These are phyloP conservation scores for Byssothecium circinans DNA, from an alignment of 2,329 filamentous ascomycete genomes.

Conservation along the genomic window DNA sequence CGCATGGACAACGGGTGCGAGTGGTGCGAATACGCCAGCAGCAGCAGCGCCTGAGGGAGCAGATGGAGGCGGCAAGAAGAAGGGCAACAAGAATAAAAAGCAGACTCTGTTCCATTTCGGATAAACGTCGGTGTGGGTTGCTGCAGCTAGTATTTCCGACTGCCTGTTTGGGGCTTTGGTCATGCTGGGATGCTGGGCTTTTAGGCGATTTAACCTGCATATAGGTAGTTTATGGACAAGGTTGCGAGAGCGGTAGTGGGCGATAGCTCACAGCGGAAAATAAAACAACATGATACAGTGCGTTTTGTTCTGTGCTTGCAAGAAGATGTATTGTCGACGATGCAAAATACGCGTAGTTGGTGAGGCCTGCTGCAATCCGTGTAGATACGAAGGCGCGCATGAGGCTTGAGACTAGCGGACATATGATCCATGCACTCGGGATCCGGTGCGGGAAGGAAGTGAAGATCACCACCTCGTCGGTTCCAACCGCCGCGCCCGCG, in stretches of 20 bases:
- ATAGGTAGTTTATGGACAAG: not conserved
- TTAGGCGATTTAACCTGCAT: slow-evolving; percentile 5
- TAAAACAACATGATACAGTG: no score
- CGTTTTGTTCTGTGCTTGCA: no score
- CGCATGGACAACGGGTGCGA: slow-evolving; percentile 43
- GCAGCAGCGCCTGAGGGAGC: slow-evolving; percentile 25
- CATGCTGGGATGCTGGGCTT: not conserved
- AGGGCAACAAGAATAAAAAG: slow-evolving; percentile 55
- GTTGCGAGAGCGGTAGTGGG: no score
- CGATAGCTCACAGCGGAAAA: no score
- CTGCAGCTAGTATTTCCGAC: slow-evolving; percentile 5
- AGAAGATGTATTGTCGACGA: no score
- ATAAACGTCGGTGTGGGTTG: slow-evolving; percentile 20
- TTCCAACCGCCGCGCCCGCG: not conserved
- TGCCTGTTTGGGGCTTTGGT: slow-evolving; percentile 7
- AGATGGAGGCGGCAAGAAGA: slow-evolving; percentile 44
- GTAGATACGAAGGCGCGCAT: no score
- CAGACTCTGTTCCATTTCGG: slow-evolving; percentile 56
- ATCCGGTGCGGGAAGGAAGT: not conserved
- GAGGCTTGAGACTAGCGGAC: not conserved
- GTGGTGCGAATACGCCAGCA: slow-evolving; percentile 19
- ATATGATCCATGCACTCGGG: not conserved
- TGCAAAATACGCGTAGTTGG: no score
- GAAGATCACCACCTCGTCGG: not conserved
- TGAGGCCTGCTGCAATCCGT: no score